Percentiles rank a stretch among this genome's conserved stretches.
These are phyloP conservation scores for Chaetothyriales sp. DNA, from an alignment of 2,329 filamentous ascomycete genomes.

Conservation along the genomic window DNA sequence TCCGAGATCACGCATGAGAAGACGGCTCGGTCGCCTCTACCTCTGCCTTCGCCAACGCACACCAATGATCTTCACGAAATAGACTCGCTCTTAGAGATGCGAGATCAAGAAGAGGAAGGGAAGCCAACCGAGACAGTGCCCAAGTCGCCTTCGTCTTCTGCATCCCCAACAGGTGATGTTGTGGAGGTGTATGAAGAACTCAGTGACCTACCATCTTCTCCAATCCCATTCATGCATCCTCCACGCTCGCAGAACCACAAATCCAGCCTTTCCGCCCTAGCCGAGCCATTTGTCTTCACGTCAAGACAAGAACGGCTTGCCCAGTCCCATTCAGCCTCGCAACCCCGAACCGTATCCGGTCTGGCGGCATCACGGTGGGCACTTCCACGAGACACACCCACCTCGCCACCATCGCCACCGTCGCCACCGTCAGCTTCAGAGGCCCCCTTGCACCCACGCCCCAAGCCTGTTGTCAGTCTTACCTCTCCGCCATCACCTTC, in stretches of 20 bases:
- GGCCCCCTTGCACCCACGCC: no score
- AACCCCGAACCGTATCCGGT: slow-evolving; percentile 5
- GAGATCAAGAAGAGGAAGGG: slow-evolving; percentile 27
- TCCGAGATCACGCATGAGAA: slow-evolving; percentile 23
- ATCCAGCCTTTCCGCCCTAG: slow-evolving; percentile 55
- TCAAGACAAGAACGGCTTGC: slow-evolving; percentile 22
- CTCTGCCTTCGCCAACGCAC: slow-evolving; percentile 21
- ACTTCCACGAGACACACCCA: neutral
- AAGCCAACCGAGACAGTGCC: neutral
- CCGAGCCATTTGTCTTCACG: slow-evolving; percentile 51
- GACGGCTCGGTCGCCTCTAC: slow-evolving; percentile 23
- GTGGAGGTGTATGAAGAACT: neutral
- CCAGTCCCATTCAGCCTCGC: slow-evolving; percentile 11
- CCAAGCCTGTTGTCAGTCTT: neutral
- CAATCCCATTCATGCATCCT: neutral
- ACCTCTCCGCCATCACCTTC: no score
- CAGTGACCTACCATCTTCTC: neutral
- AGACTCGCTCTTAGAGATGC: slow-evolving; percentile 43
- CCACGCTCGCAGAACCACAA: slow-evolving; percentile 28
- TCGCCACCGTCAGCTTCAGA: no score
- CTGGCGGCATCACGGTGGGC: slow-evolving; percentile 13
- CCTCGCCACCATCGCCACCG: neutral
- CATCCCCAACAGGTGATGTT: neutral
- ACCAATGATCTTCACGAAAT: slow-evolving; percentile 30
- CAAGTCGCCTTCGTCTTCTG: neutral